Evolutionary conservation across 306 rosid genomes (phyloP).

Genomic region (Vachellia collinsii): DNA sequence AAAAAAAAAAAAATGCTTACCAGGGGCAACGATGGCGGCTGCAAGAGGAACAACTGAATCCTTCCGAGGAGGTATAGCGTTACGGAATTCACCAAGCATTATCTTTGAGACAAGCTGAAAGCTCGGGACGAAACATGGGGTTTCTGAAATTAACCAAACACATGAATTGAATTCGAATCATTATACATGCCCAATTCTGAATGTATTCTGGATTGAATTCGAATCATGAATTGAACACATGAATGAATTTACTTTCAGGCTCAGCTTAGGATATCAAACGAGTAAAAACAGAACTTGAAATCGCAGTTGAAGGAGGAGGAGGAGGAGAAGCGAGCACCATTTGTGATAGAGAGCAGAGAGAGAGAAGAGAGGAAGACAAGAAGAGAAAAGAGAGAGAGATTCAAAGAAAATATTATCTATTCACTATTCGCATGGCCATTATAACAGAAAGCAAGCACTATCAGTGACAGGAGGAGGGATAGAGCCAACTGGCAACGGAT

Average conservation of each 20-base stretch:
- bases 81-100: conserved; percentile 47
- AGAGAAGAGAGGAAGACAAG: background rate
- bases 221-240: background rate
- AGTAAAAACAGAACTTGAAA: conserved; percentile 44
- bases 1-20: conserved; percentile 42
- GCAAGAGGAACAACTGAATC: conserved; percentile 57
- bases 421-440: no score
- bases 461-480: no score
- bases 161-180: background rate
- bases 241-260: conserved; percentile 47
- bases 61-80: conserved; percentile 52
- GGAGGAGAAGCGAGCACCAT: conserved; percentile 69
- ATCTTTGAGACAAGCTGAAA: conserved; percentile 42
- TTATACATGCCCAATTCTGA: background rate
- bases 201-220: background rate
- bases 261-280: conserved; percentile 37
- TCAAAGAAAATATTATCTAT: background rate
- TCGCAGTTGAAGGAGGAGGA: conserved; percentile 52
- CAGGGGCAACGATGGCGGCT: conserved; percentile 50
- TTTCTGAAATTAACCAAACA: conserved; percentile 40
- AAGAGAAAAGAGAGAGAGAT: background rate
- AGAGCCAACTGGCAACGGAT: no score
- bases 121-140: conserved; percentile 18
- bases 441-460: no score
- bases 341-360: background rate